Conservation (phyloP, 2,329 filamentous ascomycete genomes). For the Hypoxylon sp. region DNA sequence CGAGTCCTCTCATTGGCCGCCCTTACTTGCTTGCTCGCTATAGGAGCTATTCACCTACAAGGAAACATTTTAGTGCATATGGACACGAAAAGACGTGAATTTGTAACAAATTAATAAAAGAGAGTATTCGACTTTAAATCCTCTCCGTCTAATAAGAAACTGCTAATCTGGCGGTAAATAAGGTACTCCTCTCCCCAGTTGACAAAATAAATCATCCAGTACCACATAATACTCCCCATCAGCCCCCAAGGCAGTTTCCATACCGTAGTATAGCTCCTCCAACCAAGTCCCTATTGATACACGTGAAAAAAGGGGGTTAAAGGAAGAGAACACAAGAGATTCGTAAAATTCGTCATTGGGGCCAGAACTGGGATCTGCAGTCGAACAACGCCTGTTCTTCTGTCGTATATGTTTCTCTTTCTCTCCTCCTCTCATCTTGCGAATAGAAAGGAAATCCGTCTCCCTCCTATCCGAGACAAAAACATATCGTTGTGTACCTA, state of each 20-base stretch:
- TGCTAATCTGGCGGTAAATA: background rate
- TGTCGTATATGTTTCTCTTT: background rate
- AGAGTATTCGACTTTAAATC: background rate
- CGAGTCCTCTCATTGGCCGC: constrained; percentile 3
- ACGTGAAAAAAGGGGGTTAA: background rate
- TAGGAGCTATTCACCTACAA: background rate
- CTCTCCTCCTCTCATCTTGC: background rate
- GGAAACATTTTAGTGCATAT: background rate
- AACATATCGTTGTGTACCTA: background rate
- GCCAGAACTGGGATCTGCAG: background rate
- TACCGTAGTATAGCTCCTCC: background rate
- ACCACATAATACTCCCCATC: background rate
- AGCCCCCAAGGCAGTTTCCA: background rate
- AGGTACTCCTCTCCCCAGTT: background rate
- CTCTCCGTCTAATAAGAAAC: background rate
- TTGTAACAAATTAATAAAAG: background rate
- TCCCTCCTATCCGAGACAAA: background rate
- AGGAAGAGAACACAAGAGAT: background rate
- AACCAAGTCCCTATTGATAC: constrained; percentile 2
- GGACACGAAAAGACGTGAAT: background rate
- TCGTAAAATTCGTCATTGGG: constrained; percentile 1
- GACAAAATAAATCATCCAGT: background rate
- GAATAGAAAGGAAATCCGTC: background rate
- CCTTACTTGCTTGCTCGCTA: background rate
- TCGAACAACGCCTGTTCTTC: constrained; percentile 8